A percentile compares a stretch with the other conserved stretches of the same genome.
Evolutionary conservation across 176 grass and related monocot species (phyloP).

Genomic region (Poa pratensis): DNA sequence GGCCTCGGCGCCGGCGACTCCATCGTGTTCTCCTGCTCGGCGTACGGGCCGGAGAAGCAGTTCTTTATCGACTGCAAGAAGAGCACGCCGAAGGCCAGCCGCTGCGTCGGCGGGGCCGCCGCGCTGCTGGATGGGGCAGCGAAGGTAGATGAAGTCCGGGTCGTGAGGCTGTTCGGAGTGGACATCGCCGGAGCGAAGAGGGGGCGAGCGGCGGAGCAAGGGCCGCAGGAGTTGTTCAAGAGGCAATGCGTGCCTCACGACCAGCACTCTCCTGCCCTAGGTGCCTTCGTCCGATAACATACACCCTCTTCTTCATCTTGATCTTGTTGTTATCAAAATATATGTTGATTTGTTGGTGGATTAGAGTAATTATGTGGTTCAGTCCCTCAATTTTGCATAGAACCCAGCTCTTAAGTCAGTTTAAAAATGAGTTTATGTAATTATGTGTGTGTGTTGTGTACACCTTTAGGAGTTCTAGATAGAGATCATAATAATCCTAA

Average conservation of each 20-base stretch:
- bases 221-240: constrained; percentile 28
- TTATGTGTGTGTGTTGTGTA: constrained; percentile 9
- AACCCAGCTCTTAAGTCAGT: background rate
- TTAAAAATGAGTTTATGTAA: constrained; percentile 39
- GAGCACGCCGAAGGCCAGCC: background rate
- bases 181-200: constrained; percentile 62
- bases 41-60: constrained; percentile 57
- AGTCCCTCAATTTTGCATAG: constrained; percentile 28
- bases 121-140: background rate
- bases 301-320: background rate
- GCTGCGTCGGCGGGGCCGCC: background rate
- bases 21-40: constrained; percentile 67
- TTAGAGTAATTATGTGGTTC: background rate
- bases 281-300: constrained; percentile 49
- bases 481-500: constrained; percentile 11
- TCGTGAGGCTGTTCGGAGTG: constrained; percentile 68
- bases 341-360: constrained; percentile 27
- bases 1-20: constrained; percentile 77
- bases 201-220: constrained; percentile 30
- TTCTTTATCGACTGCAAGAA: constrained; percentile 83
- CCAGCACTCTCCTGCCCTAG: constrained; percentile 49
- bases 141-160: constrained; percentile 38
- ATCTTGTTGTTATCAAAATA: constrained; percentile 1
- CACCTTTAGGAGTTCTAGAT: constrained; percentile 16
- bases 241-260: constrained; percentile 45